phyloP scores from a whole-genome alignment of 1,284 basidiomycete species.

The Moesziomyces sp. region DNA sequence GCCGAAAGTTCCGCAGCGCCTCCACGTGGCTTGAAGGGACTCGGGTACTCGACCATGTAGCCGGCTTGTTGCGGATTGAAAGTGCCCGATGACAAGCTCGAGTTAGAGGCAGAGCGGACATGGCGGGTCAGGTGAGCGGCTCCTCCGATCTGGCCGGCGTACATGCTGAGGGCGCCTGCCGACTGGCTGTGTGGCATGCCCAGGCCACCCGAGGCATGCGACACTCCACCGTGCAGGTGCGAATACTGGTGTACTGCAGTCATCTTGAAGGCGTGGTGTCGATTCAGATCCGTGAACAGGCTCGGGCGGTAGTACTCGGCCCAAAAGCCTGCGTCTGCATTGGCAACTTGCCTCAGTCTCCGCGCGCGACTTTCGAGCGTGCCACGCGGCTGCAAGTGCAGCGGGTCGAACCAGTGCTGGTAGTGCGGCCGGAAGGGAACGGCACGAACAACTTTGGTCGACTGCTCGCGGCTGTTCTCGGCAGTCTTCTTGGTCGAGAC shows the following conservation, averaged over 20 bases:
- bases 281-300: conserved; percentile 64
- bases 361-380: conserved; percentile 38
- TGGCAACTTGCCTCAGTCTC: conserved; percentile 55
- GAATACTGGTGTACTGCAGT: conserved; percentile 62
- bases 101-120: conserved; percentile 27
- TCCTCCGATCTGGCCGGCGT: conserved; percentile 36
- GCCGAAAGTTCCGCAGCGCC: conserved; percentile 14
- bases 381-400: conserved; percentile 38
- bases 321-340: conserved; percentile 62
- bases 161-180: conserved; percentile 32
- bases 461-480: neutral
- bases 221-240: conserved; percentile 21
- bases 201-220: conserved; percentile 19
- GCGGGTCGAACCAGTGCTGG: conserved; percentile 55
- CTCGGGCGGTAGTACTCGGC: conserved; percentile 66
- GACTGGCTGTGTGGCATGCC: conserved; percentile 39
- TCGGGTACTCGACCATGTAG: conserved; percentile 35
- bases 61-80: conserved; percentile 26
- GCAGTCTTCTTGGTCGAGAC: conserved; percentile 5
- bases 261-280: conserved; percentile 68
- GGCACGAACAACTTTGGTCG: conserved; percentile 12
- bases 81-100: conserved; percentile 24
- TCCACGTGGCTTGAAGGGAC: conserved; percentile 43
- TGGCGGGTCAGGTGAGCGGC: conserved; percentile 22
- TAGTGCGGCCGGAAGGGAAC: conserved; percentile 50